Conservation (phyloP, 768 basidiomycete genomes). For the Termitomyces sp. region DNA sequence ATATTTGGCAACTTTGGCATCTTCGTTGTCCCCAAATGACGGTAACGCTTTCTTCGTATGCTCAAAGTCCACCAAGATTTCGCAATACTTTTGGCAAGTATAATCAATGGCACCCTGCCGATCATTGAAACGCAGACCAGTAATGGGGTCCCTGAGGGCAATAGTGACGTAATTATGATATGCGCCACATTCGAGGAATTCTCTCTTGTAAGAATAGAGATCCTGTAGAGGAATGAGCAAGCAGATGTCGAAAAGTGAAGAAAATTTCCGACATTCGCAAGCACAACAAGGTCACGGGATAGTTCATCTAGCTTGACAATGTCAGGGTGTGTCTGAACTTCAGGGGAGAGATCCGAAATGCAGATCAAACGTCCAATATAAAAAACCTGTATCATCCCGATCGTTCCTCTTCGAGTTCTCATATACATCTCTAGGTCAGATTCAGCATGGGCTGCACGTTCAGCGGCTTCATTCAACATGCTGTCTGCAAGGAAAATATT, state of each 20-base stretch:
- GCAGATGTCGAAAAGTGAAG: too few relatives aligned
- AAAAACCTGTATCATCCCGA: conserved; percentile 3
- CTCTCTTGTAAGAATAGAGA: background rate
- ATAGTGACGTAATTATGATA: conserved; percentile 7
- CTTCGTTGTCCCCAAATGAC: background rate
- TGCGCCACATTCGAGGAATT: conserved; percentile 3
- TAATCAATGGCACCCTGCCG: conserved; percentile 5
- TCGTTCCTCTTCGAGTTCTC: conserved; percentile 2
- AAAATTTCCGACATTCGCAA: too few relatives aligned
- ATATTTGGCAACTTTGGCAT: background rate
- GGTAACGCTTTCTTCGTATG: background rate
- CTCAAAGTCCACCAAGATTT: background rate
- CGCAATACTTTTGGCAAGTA: background rate
- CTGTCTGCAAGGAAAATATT: conserved; percentile 6
- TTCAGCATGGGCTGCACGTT: conserved; percentile 5
- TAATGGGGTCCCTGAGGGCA: conserved; percentile 1
- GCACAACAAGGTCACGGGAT: background rate
- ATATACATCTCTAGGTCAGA: conserved; percentile 3
- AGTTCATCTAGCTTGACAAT: background rate
- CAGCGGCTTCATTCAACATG: conserved; percentile 5
- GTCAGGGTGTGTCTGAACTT: background rate
- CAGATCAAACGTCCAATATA: conserved; percentile 6
- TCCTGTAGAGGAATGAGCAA: background rate
- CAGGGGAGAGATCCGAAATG: background rate
- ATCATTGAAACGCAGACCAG: background rate